Evolutionary conservation across 768 basidiomycete genomes (phyloP).

Genomic region (Sporobolomyces roseus): DNA sequence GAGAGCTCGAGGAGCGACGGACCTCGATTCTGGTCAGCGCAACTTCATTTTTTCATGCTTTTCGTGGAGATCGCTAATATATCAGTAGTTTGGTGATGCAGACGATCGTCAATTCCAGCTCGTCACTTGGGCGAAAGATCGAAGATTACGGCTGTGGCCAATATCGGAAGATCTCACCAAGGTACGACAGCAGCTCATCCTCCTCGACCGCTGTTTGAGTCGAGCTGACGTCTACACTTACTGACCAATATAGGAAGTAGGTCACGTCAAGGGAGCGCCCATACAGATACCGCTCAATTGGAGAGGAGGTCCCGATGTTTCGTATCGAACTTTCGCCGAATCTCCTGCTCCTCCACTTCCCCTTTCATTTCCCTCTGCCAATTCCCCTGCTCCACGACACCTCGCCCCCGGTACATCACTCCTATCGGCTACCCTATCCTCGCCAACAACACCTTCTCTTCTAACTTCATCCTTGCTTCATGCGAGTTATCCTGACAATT

Average conservation of each 20-base stretch:
- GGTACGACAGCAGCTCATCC: conserved; percentile 53
- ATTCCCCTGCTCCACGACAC: conserved; percentile 1
- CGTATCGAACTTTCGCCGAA: conserved; percentile 43
- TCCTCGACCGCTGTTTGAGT: neutral
- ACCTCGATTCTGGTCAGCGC: conserved; percentile 57
- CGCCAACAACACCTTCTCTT: conserved; percentile 11
- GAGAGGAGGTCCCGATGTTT: conserved; percentile 48
- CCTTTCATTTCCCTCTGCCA: conserved; percentile 1
- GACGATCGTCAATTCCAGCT: conserved; percentile 61
- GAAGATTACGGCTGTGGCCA: conserved; percentile 87
- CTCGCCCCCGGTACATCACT: conserved; percentile 11
- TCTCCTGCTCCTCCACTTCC: conserved; percentile 22
- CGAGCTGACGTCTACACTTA: neutral
- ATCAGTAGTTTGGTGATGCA: neutral
- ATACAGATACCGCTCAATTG: conserved; percentile 50
- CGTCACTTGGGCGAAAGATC: conserved; percentile 83
- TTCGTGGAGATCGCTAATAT: neutral
- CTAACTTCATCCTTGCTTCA: conserved; percentile 34
- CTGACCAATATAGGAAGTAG: conserved; percentile 43
- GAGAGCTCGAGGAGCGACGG: conserved; percentile 59
- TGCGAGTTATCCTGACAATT: neutral
- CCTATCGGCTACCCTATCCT: conserved; percentile 30
- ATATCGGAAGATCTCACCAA: conserved; percentile 67
- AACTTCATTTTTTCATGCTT: conserved; percentile 48
- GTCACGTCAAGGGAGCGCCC: conserved; percentile 48